Evolutionary conservation across 306 rosid species (phyloP).

Genomic region (Pyrus bretschneideri): DNA sequence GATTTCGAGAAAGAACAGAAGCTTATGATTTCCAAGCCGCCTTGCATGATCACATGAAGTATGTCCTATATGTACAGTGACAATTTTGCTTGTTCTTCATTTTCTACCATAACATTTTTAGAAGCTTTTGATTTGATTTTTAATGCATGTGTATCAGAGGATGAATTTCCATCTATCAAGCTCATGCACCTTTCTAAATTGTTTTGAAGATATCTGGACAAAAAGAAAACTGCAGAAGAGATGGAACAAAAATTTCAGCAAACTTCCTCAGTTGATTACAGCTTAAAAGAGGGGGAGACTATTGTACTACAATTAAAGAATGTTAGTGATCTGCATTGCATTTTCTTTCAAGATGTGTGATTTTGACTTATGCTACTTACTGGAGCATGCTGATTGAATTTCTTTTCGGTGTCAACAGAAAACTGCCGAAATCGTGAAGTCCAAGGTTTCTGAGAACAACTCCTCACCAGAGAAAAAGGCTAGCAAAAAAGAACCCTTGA

Average conservation of each 20-base stretch:
- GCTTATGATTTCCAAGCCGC: constrained; percentile 99
- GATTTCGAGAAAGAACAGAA: constrained; percentile 93
- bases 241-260: constrained; percentile 93
- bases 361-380: not conserved
- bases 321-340: constrained; percentile 34
- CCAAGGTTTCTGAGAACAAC: constrained; percentile 53
- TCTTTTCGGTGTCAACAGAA: constrained; percentile 40
- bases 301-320: constrained; percentile 74
- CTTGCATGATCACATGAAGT: constrained; percentile 94
- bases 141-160: not conserved
- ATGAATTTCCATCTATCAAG: not conserved
- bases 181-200: constrained; percentile 14
- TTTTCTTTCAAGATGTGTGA: constrained; percentile 5
- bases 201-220: constrained; percentile 64
- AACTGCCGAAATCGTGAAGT: constrained; percentile 44
- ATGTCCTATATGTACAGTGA: constrained; percentile 26
- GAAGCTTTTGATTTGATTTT: not conserved
- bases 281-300: constrained; percentile 94
- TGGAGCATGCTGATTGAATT: not conserved
- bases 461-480: constrained; percentile 48
- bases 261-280: constrained; percentile 75
- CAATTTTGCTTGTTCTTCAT: not conserved
- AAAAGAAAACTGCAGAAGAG: constrained; percentile 94
- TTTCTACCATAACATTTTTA: constrained; percentile 5
- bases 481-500: constrained; percentile 38